A percentile compares a stretch with the other conserved stretches of the same genome.
Evolutionary conservation across 129 eudicot species (phyloP).

Genomic region (Centaurea solstitialis): DNA sequence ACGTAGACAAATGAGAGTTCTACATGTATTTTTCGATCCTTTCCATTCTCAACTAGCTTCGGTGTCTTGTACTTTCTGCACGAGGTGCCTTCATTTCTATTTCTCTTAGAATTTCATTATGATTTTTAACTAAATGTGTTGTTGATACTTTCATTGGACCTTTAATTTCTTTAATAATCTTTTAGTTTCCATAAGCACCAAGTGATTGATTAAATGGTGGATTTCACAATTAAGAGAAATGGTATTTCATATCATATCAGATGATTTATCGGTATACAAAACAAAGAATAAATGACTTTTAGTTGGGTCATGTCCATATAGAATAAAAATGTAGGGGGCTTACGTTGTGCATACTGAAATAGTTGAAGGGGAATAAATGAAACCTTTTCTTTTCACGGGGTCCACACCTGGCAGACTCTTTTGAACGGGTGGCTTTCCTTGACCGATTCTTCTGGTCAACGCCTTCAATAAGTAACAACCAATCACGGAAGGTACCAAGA

Average conservation of each 20-base stretch:
- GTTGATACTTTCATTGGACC: background rate
- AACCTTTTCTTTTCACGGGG: background rate
- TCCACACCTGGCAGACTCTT: background rate
- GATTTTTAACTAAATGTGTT: too few relatives aligned
- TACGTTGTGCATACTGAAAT: background rate
- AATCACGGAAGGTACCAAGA: too few relatives aligned
- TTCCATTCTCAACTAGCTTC: background rate
- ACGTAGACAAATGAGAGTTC: background rate
- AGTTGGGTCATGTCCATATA: background rate
- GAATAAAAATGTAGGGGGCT: background rate
- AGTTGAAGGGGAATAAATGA: background rate
- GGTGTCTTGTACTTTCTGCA: too few relatives aligned
- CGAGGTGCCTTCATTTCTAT: background rate
- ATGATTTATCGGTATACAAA: too few relatives aligned
- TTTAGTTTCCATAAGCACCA: background rate
- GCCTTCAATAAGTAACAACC: too few relatives aligned
- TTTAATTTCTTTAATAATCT: too few relatives aligned
- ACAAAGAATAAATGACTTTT: too few relatives aligned
- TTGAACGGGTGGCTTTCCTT: background rate
- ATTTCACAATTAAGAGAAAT: background rate
- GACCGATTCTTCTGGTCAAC: background rate
- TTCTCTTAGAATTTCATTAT: too few relatives aligned
- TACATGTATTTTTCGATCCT: background rate
- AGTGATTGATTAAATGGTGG: background rate
- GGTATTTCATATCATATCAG: background rate